A percentile compares a stretch with the other conserved stretches of the same genome.
phyloP scores from a whole-genome alignment of 148 eudicot genomes.

The Camellia lanceoleosa region DNA sequence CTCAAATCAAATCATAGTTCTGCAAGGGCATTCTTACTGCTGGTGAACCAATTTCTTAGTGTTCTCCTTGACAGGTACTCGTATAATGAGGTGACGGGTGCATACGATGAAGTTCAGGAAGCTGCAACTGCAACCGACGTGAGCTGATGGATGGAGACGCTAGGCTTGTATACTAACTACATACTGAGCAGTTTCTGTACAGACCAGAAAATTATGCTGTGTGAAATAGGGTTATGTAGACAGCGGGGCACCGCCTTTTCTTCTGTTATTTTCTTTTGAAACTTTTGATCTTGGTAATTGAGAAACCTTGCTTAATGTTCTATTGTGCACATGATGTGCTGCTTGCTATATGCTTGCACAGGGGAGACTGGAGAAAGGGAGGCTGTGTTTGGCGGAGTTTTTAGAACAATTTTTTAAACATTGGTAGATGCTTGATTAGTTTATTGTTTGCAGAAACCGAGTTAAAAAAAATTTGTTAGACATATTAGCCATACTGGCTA shows the following conservation, averaged over 20 bases:
- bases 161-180: neutral
- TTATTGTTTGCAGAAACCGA: no score
- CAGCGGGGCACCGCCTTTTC: neutral
- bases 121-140: conserved; percentile 34
- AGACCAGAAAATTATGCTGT: neutral
- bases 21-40: neutral
- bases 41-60: neutral
- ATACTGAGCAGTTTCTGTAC: neutral
- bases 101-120: conserved; percentile 57
- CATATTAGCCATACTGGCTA: no score
- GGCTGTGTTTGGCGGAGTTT: no score
- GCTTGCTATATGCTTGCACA: no score
- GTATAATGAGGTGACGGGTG: conserved; percentile 57
- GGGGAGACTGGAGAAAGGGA: no score
- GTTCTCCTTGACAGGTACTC: conserved; percentile 49
- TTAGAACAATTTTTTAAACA: no score
- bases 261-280: neutral
- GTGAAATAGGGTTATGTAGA: neutral
- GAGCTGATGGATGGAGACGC: conserved; percentile 24
- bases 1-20: neutral
- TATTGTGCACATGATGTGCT: no score
- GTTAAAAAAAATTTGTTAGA: no score
- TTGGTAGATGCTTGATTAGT: no score
- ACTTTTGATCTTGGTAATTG: no score
- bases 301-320: no score